Evolutionary conservation across 441 rosid genomes (phyloP), one percentile per base, ranked within the genome.

Genomic region (Francoa sonchifolia): DNA sequence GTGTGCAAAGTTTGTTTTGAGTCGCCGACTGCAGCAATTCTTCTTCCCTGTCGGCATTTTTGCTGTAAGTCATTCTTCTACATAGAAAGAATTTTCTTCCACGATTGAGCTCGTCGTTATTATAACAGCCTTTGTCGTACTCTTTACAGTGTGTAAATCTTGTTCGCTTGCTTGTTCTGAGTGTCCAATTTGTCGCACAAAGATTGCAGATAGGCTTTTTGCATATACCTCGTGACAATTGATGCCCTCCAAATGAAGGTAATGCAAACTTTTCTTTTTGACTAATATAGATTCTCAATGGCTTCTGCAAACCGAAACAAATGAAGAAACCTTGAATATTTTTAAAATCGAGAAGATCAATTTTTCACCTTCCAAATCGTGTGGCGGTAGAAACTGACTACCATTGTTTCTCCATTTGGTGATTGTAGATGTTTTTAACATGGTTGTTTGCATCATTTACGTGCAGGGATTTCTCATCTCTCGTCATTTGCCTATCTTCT

Each of bases 151-250:
- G 69, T 86, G 99, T 80, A 80, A 82, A 82, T 77, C 77, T 45
- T 90, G 99, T 65, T 90, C 96, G 3, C 81, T 86, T 42, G 95
- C 95, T 64, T 90, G 95, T 68, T 73, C 95, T 0, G 99, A 90
- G 71, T 90, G 99, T 60, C 99, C 96, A 44, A 80, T 90, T 23
- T 90, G 99, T 57, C 96, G 93, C 58, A 90, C 99, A 50, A 86
- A 71, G 57, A 90, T 90, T 47, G 57, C 68, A 3, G 95, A 90
- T 65, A 78, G 96, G 68, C 69, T 90, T 50, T 90, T 90, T 52
- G 96, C 96, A 14, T 90, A 86, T 59, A 60, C 96, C 60, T 78
- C 92, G 55, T 86, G 71, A 80, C 57, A 19, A 42, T 48, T 39
- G 19, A 38, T 25, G 5, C 65, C 66, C 68, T 52, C 42, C 5